phyloP scores from a whole-genome alignment of 2,329 filamentous ascomycete species.

The Emericellopsis atlantica region DNA sequence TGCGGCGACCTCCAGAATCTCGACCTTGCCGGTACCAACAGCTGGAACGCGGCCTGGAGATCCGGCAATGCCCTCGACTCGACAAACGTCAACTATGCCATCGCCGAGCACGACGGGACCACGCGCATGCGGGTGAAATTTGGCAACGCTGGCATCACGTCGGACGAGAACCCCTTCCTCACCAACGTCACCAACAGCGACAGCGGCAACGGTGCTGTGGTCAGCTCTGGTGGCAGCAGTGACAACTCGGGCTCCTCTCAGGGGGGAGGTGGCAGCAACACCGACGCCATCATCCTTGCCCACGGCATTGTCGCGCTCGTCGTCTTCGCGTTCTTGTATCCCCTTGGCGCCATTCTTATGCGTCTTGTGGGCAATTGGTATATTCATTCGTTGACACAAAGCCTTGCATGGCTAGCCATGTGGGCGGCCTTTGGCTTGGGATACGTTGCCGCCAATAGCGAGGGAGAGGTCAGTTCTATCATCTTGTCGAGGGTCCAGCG shows the following conservation, averaged over 20 bases:
- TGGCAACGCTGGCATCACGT: slow-evolving; percentile 26
- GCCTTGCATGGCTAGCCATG: slow-evolving; percentile 40
- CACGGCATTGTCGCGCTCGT: slow-evolving; percentile 51
- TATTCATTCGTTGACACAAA: slow-evolving; percentile 44
- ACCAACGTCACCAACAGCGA: slow-evolving; percentile 4
- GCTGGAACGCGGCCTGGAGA: slow-evolving; percentile 45
- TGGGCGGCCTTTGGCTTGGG: slow-evolving; percentile 49
- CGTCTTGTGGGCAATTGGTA: slow-evolving; percentile 43
- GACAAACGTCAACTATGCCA: slow-evolving; percentile 21
- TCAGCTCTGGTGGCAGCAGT: slow-evolving; percentile 1
- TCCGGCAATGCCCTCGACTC: slow-evolving; percentile 31
- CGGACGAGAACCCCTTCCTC: slow-evolving; percentile 41
- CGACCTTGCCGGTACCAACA: slow-evolving; percentile 22
- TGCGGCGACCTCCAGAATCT: slow-evolving; percentile 35
- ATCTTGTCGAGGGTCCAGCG: slow-evolving; percentile 1
- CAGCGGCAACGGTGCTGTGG: no score
- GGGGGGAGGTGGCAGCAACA: slow-evolving; percentile 3
- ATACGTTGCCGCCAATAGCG: slow-evolving; percentile 29
- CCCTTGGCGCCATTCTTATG: slow-evolving; percentile 47
- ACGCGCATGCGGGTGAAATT: slow-evolving; percentile 34
- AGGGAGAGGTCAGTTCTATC: slow-evolving; percentile 24
- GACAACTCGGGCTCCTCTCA: slow-evolving; percentile 5
- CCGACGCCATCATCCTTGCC: slow-evolving; percentile 19
- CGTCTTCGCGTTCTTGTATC: slow-evolving; percentile 45
- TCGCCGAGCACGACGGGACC: slow-evolving; percentile 32